Evolutionary conservation across 495 filamentous ascomycete genomes (phyloP), one percentile per base, ranked within the genome.

Genomic region (Aspergillus affinis): DNA sequence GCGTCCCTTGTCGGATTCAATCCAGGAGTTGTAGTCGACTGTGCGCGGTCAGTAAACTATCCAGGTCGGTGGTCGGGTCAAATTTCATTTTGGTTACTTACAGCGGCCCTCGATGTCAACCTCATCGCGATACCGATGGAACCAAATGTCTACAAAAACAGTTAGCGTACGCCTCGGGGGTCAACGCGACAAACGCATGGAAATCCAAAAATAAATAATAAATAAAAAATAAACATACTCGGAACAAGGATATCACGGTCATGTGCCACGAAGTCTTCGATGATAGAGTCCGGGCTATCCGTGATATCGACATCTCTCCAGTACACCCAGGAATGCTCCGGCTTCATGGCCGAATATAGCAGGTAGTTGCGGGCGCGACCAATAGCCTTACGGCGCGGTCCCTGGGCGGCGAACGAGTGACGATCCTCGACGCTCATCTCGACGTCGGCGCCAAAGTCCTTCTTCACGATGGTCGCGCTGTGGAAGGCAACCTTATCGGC

Each of bases 11-110:
- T 89, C 86, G 18, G 94, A 95, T 78, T 98, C 94, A 65, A 96
- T 86, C 94, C 94, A 98, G 0, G 94, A 98, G 77, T 98, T 98
- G 78, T 98, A 98, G 72, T 98, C 94, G 67, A 97, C 92, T 96
- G 64, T 21, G 32, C 49, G 15, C 36, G 57, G 19, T 65, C 58
- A 68, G 67, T 51, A 27, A 58, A 13, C 32, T 46, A 53, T 19
- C 29, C 51, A 65, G 19, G 46, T 41, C 32, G n/a, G 32, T 46
- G 12, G 32, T 15, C 3, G 8, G 0, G 6, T 30, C 23, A 30
- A 18, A 8, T 15, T 6, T 48, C 19, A 2, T 26, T 2, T 26
- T 26, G 23, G 30, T 44, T 57, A 81, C 90, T 70, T 81, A 94
- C 91, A 98, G 84, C 90, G 85, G 60, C 94, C 95, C 74, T 98